Evolutionary conservation across 192 early-diverging fungal species (phyloP), one percentile per base, ranked within the genome.

Genomic region (Glomus cerebriforme): DNA sequence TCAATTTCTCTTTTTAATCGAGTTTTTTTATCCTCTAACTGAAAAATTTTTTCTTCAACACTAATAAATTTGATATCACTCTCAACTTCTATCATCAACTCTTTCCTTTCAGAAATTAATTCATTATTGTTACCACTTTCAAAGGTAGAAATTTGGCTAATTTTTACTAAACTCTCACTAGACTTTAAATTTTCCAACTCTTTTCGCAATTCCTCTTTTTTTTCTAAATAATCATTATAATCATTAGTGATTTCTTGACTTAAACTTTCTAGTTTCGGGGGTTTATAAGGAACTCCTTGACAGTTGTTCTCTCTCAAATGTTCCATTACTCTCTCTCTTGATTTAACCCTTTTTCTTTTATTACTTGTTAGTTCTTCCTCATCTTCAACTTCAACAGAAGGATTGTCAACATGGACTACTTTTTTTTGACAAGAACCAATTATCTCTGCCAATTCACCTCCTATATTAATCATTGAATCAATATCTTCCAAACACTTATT

Each of bases 1-100:
- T 29, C n/a, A 67, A 67, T 67, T 67, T 67, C 31, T 37, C 27
- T 37, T 67, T 67, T 67, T 67, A 67, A 67, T 10, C 29, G n/a
- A 27, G 13, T 32, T 32, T 67, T 67, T 67, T 67, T 37, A 3
- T 67, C 65, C 27, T 67, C 65, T 67, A 67, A 35, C 37, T 39
- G n/a, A n/a, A n/a, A n/a, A n/a, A n/a, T n/a, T n/a, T n/a, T n/a
- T n/a, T n/a, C n/a, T n/a, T n/a, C n/a, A n/a, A n/a, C n/a, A n/a
- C n/a, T n/a, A n/a, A n/a, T n/a, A n/a, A n/a, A n/a, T n/a, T n/a
- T n/a, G n/a, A n/a, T n/a, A n/a, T n/a, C n/a, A n/a, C n/a, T n/a
- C n/a, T n/a, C n/a, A n/a, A n/a, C n/a, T n/a, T n/a, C n/a, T n/a
- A n/a, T n/a, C n/a, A n/a, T n/a, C n/a, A n/a, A n/a, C n/a, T n/a